Conservation (phyloP, 2,329 filamentous ascomycete genomes). For the Rhinocladiella similis region DNA sequence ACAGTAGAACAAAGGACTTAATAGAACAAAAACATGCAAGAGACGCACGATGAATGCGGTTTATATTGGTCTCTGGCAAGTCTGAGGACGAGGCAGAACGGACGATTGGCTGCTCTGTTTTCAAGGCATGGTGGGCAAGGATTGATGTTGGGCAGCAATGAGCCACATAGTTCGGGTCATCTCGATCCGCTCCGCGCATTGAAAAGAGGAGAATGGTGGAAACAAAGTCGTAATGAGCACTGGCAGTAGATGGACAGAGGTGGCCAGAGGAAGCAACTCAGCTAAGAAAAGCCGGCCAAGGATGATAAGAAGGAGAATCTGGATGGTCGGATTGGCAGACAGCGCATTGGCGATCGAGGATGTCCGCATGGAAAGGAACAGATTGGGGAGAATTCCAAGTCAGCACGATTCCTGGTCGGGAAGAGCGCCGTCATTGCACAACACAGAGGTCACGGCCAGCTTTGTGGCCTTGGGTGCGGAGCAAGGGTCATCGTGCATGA, state of each 20-base stretch:
- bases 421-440: background rate
- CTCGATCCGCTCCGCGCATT: background rate
- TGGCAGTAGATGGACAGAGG: background rate
- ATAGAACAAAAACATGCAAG: background rate
- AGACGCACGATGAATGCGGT: background rate
- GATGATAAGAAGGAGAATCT: background rate
- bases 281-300: background rate
- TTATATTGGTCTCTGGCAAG: background rate
- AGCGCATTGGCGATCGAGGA: background rate
- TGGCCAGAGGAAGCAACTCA: background rate
- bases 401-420: background rate
- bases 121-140: background rate
- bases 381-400: background rate
- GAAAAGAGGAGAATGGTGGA: background rate
- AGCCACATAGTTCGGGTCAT: conserved; percentile 1
- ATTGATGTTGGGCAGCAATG: conserved; percentile 23
- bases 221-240: background rate
- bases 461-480: too few species aligned
- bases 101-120: conserved; percentile 19
- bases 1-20: background rate
- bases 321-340: background rate
- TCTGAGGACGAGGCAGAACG: conserved; percentile 13
- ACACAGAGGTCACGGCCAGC: too few species aligned
- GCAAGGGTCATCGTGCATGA: too few species aligned
- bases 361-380: background rate